These are phyloP conservation scores for Mollisiaceae sp. DNA, from an alignment of 2,329 filamentous ascomycete genomes.

Conservation along the genomic window DNA sequence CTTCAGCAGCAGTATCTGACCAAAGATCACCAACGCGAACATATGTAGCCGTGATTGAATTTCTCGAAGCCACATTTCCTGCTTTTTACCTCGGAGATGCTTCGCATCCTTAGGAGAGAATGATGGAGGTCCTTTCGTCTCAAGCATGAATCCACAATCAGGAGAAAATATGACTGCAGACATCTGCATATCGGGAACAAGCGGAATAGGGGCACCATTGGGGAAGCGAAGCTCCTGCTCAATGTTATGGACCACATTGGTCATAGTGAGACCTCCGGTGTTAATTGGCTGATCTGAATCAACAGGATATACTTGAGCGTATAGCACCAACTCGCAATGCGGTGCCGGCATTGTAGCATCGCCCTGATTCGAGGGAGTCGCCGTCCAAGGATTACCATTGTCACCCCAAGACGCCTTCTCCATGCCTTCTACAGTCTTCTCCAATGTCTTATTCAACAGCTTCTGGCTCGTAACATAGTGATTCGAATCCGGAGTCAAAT, in stretches of 20 bases:
- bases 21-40: constrained; percentile 61
- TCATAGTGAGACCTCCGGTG: constrained; percentile 43
- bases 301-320: constrained; percentile 71
- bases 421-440: constrained; percentile 69
- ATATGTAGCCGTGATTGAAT: constrained; percentile 64
- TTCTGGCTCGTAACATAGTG: constrained; percentile 62
- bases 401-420: constrained; percentile 60
- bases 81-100: constrained; percentile 65
- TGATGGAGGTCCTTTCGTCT: constrained; percentile 65
- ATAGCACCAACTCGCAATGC: constrained; percentile 89
- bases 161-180: constrained; percentile 70
- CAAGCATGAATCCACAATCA: constrained; percentile 70
- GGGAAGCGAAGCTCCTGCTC: constrained; percentile 68
- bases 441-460: constrained; percentile 76
- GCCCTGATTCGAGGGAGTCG: constrained; percentile 64
- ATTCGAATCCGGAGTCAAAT: constrained; percentile 68
- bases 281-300: constrained; percentile 28
- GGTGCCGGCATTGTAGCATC: constrained; percentile 66
- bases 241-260: constrained; percentile 55
- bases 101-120: constrained; percentile 56
- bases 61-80: constrained; percentile 61
- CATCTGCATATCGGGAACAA: constrained; percentile 61
- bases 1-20: constrained; percentile 67
- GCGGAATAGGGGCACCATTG: constrained; percentile 60
- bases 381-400: constrained; percentile 76